Evolutionary conservation across 164 flowering plant genomes (phyloP).

Genomic region (Sextonia rubra): DNA sequence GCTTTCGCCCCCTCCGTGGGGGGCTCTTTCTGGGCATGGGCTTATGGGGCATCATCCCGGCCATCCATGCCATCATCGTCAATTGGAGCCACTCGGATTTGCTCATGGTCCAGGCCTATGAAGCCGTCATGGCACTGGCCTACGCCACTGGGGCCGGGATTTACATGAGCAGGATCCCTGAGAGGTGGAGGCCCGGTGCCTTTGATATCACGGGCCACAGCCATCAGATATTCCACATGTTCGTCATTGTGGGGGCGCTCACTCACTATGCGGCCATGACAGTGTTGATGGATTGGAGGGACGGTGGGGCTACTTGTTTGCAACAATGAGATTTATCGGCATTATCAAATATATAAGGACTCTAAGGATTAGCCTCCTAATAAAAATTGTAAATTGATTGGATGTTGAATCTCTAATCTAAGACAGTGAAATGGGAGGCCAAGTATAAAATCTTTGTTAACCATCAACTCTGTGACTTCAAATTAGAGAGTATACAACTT

Average conservation of each 20-base stretch:
- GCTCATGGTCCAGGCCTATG: slow-evolving; percentile 52
- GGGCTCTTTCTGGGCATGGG: slow-evolving; percentile 76
- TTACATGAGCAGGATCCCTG: slow-evolving; percentile 75
- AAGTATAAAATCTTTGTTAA: too few relatives aligned
- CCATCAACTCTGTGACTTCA: too few relatives aligned
- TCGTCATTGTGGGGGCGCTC: slow-evolving; percentile 80
- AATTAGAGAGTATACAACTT: too few relatives aligned
- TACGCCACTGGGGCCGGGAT: slow-evolving; percentile 65
- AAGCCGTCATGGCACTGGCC: slow-evolving; percentile 60
- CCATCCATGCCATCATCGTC: slow-evolving; percentile 60
- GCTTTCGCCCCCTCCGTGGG: slow-evolving; percentile 66
- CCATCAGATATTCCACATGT: slow-evolving; percentile 93
- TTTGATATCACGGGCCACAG: slow-evolving; percentile 96
- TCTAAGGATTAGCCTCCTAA: too few relatives aligned
- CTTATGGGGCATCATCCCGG: slow-evolving; percentile 78
- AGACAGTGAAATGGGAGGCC: too few relatives aligned
- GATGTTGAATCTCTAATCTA: too few relatives aligned
- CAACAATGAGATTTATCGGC: background rate
- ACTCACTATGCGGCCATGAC: slow-evolving; percentile 69
- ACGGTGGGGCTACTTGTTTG: slow-evolving; percentile 1
- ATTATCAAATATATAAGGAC: too few relatives aligned
- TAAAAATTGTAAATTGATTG: too few relatives aligned
- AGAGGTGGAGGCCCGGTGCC: slow-evolving; percentile 86
- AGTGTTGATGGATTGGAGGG: slow-evolving; percentile 57
- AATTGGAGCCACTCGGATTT: slow-evolving; percentile 50